A percentile compares a stretch with the other conserved stretches of the same genome.
phyloP scores from a whole-genome alignment of 1,284 basidiomycete species.

The Leccinum laetum region DNA sequence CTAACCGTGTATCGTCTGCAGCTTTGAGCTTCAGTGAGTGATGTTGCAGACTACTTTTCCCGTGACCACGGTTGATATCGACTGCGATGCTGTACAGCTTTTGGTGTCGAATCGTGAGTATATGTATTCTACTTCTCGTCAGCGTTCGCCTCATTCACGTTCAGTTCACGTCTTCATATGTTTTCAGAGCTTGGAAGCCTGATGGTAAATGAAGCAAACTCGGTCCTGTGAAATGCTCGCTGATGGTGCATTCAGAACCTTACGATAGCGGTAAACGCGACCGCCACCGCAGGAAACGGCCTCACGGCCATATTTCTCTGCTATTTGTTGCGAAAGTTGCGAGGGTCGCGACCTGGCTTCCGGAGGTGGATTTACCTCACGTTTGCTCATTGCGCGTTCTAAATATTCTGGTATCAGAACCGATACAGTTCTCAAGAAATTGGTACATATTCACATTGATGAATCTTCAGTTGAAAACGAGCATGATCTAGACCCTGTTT shows the following conservation, averaged over 20 bases:
- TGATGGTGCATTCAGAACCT: conserved; percentile 29
- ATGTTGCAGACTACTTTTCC: neutral
- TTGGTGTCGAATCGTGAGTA: conserved; percentile 40
- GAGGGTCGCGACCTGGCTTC: conserved; percentile 53
- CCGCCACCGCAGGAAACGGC: conserved; percentile 55
- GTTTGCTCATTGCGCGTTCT: neutral
- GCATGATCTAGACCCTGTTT: conserved; percentile 41
- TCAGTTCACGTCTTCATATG: conserved; percentile 32
- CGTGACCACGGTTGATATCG: conserved; percentile 6
- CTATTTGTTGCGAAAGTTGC: conserved; percentile 41
- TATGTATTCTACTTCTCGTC: neutral
- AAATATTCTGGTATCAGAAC: conserved; percentile 32
- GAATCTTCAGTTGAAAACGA: neutral
- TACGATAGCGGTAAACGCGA: conserved; percentile 53
- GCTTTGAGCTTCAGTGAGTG: conserved; percentile 21
- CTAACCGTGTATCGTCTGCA: conserved; percentile 10
- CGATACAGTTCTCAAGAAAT: conserved; percentile 45
- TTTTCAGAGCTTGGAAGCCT: conserved; percentile 37
- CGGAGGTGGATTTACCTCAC: conserved; percentile 33
- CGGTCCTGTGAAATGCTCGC: neutral
- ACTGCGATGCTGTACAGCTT: conserved; percentile 31
- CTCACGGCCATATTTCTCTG: conserved; percentile 54
- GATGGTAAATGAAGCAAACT: conserved; percentile 20
- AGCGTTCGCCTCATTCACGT: conserved; percentile 14
- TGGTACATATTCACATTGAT: conserved; percentile 32